These are phyloP conservation scores for Calcarisporium arbuscula DNA, from an alignment of 2,329 filamentous ascomycete species.

Conservation along the genomic window DNA sequence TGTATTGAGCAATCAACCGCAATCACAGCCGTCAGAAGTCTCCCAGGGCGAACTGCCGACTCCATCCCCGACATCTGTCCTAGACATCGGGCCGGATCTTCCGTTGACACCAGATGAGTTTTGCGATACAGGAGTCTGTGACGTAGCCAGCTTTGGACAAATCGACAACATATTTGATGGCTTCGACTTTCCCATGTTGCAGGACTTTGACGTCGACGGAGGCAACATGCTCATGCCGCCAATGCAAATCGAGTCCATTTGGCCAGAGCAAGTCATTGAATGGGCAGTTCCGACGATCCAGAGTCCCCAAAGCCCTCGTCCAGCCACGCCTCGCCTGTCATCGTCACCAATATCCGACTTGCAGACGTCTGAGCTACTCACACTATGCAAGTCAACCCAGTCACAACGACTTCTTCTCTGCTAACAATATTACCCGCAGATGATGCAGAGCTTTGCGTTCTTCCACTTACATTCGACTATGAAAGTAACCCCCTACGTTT, in stretches of 20 bases:
- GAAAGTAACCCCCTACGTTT: conserved; percentile 5
- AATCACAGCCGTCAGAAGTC: too few species aligned
- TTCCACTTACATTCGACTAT: conserved; percentile 7
- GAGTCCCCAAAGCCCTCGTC: not conserved
- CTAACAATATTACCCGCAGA: conserved; percentile 2
- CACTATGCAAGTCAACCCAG: conserved; percentile 3
- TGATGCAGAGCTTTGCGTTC: conserved; percentile 5
- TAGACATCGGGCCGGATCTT: too few species aligned
- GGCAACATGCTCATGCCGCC: not conserved
- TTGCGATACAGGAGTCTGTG: too few species aligned
- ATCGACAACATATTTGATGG: not conserved
- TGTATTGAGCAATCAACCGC: too few species aligned
- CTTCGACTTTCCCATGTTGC: not conserved
- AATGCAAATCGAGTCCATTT: not conserved
- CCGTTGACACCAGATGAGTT: too few species aligned
- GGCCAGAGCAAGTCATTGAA: not conserved
- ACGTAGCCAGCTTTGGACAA: too few species aligned
- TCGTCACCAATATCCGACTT: not conserved
- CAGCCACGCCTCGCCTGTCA: not conserved
- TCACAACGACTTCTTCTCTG: not conserved
- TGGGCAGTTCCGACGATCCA: not conserved
- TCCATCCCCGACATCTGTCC: too few species aligned
- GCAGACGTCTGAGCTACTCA: conserved; percentile 2
- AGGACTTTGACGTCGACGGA: not conserved
- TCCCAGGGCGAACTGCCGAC: too few species aligned